A percentile compares a stretch with the other conserved stretches of the same genome.
Evolutionary conservation across 2,329 filamentous ascomycete genomes (phyloP).

Genomic region (Aspergillus carbonarius): DNA sequence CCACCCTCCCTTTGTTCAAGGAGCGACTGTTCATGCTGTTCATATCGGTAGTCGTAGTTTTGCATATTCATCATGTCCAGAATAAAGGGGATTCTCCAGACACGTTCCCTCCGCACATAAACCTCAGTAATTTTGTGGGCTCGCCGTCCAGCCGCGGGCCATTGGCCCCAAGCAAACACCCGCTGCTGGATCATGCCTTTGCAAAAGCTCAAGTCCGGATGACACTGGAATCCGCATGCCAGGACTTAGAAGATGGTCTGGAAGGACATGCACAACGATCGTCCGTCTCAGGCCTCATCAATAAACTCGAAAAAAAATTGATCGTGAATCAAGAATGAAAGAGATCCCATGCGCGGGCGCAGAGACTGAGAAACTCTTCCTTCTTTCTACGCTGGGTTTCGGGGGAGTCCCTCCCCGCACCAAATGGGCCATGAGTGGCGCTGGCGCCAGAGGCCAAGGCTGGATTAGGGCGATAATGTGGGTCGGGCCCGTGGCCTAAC

Average conservation of each 20-base stretch:
- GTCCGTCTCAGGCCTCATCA: background rate
- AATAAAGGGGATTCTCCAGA: background rate
- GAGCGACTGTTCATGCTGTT: constrained; percentile 18
- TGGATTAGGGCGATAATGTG: constrained; percentile 40
- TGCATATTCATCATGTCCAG: constrained; percentile 24
- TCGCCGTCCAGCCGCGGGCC: background rate
- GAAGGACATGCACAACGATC: background rate
- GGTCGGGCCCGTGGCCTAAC: constrained; percentile 68
- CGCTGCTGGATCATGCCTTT: background rate
- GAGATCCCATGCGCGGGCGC: constrained; percentile 89
- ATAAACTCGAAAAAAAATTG: background rate
- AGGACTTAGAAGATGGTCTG: background rate
- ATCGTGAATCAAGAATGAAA: constrained; percentile 73
- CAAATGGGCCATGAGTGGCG: constrained; percentile 66
- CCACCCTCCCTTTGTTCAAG: constrained; percentile 5
- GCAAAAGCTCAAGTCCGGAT: background rate
- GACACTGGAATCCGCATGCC: background rate
- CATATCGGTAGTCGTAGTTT: constrained; percentile 22
- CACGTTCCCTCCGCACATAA: background rate
- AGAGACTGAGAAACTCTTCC: constrained; percentile 85
- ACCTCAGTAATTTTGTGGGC: background rate
- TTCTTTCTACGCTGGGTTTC: constrained; percentile 83
- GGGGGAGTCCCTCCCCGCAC: constrained; percentile 76
- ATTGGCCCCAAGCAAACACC: background rate
- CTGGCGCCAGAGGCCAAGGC: constrained; percentile 27